These are phyloP conservation scores for Mycena crocata DNA, from an alignment of 768 basidiomycete genomes.

Conservation along the genomic window DNA sequence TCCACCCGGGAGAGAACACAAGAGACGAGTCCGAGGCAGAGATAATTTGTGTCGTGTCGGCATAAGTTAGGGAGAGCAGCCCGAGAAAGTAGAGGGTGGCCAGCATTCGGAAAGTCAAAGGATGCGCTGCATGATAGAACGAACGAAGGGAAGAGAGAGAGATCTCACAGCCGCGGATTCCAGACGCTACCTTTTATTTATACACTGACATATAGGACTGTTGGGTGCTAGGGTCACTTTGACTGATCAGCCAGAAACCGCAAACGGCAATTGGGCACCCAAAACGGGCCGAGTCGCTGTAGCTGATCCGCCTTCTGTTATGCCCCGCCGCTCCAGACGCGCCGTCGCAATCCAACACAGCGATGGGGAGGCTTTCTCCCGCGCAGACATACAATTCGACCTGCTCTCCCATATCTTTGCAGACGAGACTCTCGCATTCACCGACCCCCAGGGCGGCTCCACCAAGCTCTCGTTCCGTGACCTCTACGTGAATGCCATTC, in stretches of 20 bases:
- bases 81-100: conserved; percentile 19
- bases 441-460: conserved; percentile 51
- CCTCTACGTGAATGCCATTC: conserved; percentile 63
- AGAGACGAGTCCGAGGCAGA: conserved; percentile 18
- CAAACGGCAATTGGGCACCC: not conserved
- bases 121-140: conserved; percentile 29
- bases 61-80: conserved; percentile 20
- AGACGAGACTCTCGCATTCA: conserved; percentile 69
- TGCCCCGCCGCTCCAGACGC: conserved; percentile 53
- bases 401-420: conserved; percentile 82
- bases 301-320: conserved; percentile 11
- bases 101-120: conserved; percentile 30
- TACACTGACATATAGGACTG: not conserved
- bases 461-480: conserved; percentile 68
- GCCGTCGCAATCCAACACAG: conserved; percentile 60
- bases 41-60: conserved; percentile 21
- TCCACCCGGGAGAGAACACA: conserved; percentile 28
- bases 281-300: not conserved
- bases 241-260: not conserved
- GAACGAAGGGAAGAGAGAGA: conserved; percentile 8
- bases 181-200: not conserved
- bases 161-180: conserved; percentile 10
- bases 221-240: not conserved
- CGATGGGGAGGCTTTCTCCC: conserved; percentile 75
- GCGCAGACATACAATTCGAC: conserved; percentile 82